Evolutionary conservation across 805 yeast genomes (phyloP).

Genomic region (Kuraishia borneana): DNA sequence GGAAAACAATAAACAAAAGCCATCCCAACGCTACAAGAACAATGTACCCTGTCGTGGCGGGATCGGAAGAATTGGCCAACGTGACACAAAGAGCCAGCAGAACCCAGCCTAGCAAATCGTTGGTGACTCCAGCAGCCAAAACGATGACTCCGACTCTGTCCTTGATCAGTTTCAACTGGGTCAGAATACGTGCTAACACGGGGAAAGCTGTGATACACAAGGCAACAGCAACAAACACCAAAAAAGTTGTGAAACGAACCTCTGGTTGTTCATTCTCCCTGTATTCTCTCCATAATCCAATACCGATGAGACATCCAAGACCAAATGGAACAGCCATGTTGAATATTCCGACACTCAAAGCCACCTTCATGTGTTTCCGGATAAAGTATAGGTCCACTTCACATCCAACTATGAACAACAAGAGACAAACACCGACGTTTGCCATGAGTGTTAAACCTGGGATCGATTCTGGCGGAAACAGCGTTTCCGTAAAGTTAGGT

Average conservation of each 20-base stretch:
- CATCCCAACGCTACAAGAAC: slow-evolving; percentile 57
- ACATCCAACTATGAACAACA: slow-evolving; percentile 67
- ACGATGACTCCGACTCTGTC: slow-evolving; percentile 66
- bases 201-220: slow-evolving; percentile 83
- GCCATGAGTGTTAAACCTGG: slow-evolving; percentile 60
- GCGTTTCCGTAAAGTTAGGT: slow-evolving; percentile 51
- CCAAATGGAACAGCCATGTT: slow-evolving; percentile 77
- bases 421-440: slow-evolving; percentile 62
- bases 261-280: slow-evolving; percentile 19
- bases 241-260: slow-evolving; percentile 57
- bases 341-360: slow-evolving; percentile 56
- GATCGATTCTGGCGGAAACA: slow-evolving; percentile 55
- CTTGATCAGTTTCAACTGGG: slow-evolving; percentile 58
- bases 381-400: slow-evolving; percentile 67
- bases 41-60: slow-evolving; percentile 61
- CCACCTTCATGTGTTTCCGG: slow-evolving; percentile 46
- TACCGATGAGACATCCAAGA: slow-evolving; percentile 60
- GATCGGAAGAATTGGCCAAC: slow-evolving; percentile 60
- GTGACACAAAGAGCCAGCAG: slow-evolving; percentile 67
- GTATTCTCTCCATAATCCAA: slow-evolving; percentile 55
- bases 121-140: slow-evolving; percentile 74
- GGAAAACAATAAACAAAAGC: slow-evolving; percentile 49
- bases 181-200: slow-evolving; percentile 66
- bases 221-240: slow-evolving; percentile 78
- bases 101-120: slow-evolving; percentile 77